phyloP scores from a whole-genome alignment of 331 rosid genomes.

The Quercus tomentella region DNA sequence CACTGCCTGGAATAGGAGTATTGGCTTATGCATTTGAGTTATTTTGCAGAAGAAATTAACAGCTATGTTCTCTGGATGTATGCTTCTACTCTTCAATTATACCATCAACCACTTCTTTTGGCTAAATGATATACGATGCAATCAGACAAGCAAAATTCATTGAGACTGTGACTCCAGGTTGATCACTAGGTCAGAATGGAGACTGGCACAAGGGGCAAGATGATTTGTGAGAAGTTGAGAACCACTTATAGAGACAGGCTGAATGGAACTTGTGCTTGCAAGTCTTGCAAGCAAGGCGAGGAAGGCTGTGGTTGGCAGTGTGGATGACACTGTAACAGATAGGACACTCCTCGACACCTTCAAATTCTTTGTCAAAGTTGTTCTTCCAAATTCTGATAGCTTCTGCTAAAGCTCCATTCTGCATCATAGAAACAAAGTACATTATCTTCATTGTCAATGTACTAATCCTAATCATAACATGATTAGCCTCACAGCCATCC shows the following conservation, averaged over 20 bases:
- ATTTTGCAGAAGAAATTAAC: background rate
- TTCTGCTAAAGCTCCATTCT: conserved; percentile 98
- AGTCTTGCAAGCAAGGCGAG: conserved; percentile 97
- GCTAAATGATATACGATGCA: background rate
- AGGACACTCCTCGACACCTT: conserved; percentile 99
- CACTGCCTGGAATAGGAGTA: no score
- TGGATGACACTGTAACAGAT: conserved; percentile 97
- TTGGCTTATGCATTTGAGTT: no score
- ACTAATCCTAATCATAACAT: background rate
- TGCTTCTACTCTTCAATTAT: background rate
- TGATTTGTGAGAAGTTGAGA: conserved; percentile 97
- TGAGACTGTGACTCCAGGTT: background rate
- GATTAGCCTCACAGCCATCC: background rate
- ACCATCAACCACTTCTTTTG: background rate
- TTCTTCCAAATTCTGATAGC: conserved; percentile 93
- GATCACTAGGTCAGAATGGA: conserved; percentile 50
- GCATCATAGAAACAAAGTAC: conserved; percentile 30
- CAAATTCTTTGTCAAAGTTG: conserved; percentile 95
- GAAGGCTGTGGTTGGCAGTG: conserved; percentile 85
- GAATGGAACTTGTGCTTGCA: conserved; percentile 99
- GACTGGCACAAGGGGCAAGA: conserved; percentile 96
- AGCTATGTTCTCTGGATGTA: background rate
- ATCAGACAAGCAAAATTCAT: background rate
- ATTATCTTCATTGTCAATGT: conserved; percentile 5
- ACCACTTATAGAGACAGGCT: conserved; percentile 94